Base-by-base conservation (phyloP, 768 basidiomycete species). In the Mrakia frigida region DNA sequence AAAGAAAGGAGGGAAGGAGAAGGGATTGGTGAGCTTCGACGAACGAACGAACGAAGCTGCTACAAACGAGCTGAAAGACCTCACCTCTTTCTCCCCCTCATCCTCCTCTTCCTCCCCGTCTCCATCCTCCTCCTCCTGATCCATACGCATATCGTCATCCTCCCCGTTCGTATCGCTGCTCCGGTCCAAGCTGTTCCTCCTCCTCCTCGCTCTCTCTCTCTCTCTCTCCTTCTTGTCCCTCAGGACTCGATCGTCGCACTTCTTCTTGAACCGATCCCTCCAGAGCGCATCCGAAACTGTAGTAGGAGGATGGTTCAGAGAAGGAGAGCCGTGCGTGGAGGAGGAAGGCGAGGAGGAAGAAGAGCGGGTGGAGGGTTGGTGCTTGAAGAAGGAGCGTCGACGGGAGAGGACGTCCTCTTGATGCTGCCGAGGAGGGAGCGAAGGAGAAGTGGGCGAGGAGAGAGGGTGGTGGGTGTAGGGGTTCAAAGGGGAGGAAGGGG, bases 201-300 rank as follows among this genome's bases (percentile, higher is more conserved):
- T n/a, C 7, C 43, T 33, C 0, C 61, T 46, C 28, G 61, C 35
- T 41, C 46, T n/a, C 73, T 18, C 61, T 63, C 73, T 25, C 56
- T 10, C 28, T 7, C 53, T 59, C 14, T 16, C 16, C 72, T 25
- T 59, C 31, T 63, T 41, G 43, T 74, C 73, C 43, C 73, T n/a
- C 18, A 46, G 11, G 10, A 67, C 61, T 16, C 73, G 60, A 21
- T 74, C 73, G 23, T 41, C 43, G 31, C 73, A 74, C 31, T 52
- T 50, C 31, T 63, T 33, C 61, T 65, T 63, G 46, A 74, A 74
- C 39, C 73, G 28, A 21, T 74, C 73, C 31, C 73, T 43, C 73
- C 73, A 74, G 28, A 74, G 61, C 16, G 33, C 50, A 25, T 74
- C 73, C 16, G 61, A 61, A 16, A 74, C 61, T 13, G 71, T 73